Conservation (phyloP, 441 rosid species). For the Capsella rubella region DNA sequence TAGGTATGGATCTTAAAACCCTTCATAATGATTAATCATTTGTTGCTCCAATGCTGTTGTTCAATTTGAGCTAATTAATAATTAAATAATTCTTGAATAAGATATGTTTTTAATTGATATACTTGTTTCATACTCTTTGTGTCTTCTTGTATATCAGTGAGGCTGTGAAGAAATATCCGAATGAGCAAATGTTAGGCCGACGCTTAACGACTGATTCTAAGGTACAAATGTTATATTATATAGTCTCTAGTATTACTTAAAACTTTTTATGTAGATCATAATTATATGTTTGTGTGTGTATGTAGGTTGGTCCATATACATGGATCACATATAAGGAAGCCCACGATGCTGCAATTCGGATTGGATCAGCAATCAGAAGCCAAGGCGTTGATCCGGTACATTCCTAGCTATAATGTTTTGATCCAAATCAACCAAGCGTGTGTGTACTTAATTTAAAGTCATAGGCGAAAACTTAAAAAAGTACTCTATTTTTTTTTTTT, state of each 20-base stretch:
- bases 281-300: background rate
- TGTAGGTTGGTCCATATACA: slow-evolving; percentile 71
- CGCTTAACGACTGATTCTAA: slow-evolving; percentile 67
- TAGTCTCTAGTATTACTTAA: background rate
- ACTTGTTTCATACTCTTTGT: slow-evolving; percentile 2
- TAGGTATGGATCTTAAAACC: slow-evolving; percentile 50
- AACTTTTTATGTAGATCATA: background rate
- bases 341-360: slow-evolving; percentile 60
- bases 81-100: background rate
- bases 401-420: slow-evolving; percentile 3
- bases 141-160: slow-evolving; percentile 50
- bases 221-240: slow-evolving; percentile 45
- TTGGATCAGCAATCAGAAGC: slow-evolving; percentile 81
- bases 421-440: background rate
- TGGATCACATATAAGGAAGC: slow-evolving; percentile 87
- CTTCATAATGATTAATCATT: background rate
- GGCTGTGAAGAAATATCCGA: slow-evolving; percentile 56
- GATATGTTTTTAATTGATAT: background rate
- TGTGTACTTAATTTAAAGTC: background rate
- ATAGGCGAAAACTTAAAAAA: background rate
- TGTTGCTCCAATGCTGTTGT: slow-evolving; percentile 4
- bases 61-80: background rate
- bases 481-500: background rate
- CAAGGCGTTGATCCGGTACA: slow-evolving; percentile 75
- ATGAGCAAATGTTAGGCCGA: slow-evolving; percentile 70